Percentiles rank a stretch among this genome's conserved stretches.
Conservation (phyloP, 768 basidiomycete genomes). For the Termitomyces sp. region DNA sequence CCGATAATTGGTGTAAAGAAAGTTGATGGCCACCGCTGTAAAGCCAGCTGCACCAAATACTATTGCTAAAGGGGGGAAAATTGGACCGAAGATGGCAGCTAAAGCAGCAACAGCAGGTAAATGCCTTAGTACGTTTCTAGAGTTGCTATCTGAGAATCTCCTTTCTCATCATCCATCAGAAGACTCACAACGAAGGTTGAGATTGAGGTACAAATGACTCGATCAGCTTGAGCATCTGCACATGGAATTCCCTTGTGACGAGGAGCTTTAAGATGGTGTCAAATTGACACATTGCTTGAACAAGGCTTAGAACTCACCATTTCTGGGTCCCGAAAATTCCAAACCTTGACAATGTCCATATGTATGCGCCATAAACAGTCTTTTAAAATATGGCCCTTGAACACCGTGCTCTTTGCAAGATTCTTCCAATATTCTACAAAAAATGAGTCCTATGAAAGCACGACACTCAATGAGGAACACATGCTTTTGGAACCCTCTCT, state of each 20-base stretch:
- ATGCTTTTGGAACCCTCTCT: constrained; percentile 1
- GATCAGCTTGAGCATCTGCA: neutral
- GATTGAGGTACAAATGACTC: constrained; percentile 1
- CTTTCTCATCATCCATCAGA: neutral
- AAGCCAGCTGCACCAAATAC: constrained; percentile 1
- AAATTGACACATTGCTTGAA: neutral
- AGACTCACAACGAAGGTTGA: neutral
- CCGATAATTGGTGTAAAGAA: neutral
- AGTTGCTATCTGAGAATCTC: neutral
- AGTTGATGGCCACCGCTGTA: neutral
- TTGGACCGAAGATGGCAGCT: constrained; percentile 3
- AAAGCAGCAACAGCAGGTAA: neutral
- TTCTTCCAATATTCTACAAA: constrained; percentile 8
- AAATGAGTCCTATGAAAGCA: neutral
- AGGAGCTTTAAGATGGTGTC: neutral
- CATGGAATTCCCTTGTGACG: neutral
- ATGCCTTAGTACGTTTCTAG: neutral
- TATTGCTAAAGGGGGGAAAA: constrained; percentile 8
- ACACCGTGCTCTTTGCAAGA: constrained; percentile 2
- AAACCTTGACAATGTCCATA: constrained; percentile 17
- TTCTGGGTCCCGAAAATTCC: constrained; percentile 22
- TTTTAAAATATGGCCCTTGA: neutral
- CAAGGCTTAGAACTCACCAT: constrained; percentile 2
- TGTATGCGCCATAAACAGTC: constrained; percentile 11
- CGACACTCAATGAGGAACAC: neutral